A percentile compares a stretch with the other conserved stretches of the same genome.
phyloP scores from a whole-genome alignment of 2,329 filamentous ascomycete genomes.

The Cryphonectria japonica region DNA sequence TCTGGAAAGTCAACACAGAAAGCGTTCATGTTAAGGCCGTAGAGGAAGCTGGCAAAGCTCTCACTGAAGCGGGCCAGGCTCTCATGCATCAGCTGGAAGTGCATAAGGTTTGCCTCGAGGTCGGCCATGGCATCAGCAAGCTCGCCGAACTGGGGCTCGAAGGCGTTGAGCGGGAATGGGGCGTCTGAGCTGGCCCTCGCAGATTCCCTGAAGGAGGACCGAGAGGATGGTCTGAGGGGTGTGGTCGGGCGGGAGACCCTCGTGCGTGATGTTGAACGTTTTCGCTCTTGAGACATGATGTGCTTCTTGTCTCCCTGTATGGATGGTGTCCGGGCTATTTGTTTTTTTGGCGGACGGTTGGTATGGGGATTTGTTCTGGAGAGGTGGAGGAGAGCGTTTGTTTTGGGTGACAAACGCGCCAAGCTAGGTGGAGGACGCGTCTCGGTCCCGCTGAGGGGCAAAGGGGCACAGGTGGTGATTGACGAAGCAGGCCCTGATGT shows the following conservation, averaged over 20 bases:
- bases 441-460: conserved; percentile 2
- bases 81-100: conserved; percentile 96
- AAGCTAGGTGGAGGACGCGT: conserved; percentile 5
- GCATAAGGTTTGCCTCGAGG: conserved; percentile 95
- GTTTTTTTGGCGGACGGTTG: background rate
- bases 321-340: background rate
- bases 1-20: conserved; percentile 98
- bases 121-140: conserved; percentile 93
- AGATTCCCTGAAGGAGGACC: conserved; percentile 83
- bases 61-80: conserved; percentile 91
- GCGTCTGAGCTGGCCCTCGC: conserved; percentile 60
- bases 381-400: background rate
- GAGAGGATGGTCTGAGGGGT: conserved; percentile 85
- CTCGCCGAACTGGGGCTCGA: conserved; percentile 92
- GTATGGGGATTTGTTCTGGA: background rate
- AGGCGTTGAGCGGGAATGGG: conserved; percentile 73
- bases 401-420: background rate
- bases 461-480: background rate
- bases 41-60: conserved; percentile 93
- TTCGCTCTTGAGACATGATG: conserved; percentile 32
- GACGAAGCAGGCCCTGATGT: background rate
- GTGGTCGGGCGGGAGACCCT: conserved; percentile 82
- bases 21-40: conserved; percentile 97
- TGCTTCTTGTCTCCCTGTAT: background rate
- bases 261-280: conserved; percentile 63